Evolutionary conservation across 176 grass and related monocot genomes (phyloP).

Genomic region (Eremochloa ophiuroides): DNA sequence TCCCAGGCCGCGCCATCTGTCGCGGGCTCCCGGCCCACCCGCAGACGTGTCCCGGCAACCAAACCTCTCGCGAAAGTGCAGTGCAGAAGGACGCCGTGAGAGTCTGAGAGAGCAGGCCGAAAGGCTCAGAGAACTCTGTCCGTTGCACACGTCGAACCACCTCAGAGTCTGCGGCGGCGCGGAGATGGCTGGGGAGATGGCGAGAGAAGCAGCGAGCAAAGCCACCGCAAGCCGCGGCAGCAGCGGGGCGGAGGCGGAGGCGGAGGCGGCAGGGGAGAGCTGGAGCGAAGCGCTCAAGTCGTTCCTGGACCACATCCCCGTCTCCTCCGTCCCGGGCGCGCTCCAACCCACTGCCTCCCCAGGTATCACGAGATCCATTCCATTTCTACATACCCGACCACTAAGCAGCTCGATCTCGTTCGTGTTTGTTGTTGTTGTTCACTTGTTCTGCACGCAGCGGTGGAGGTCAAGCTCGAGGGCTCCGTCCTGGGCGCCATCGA

Average conservation of each 20-base stretch:
- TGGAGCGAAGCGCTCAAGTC: constrained; percentile 57
- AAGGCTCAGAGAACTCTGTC: background rate
- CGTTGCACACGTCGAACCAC: background rate
- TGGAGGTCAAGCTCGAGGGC: constrained; percentile 45
- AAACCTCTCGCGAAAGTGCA: background rate
- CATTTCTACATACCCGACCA: no score
- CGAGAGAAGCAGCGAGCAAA: background rate
- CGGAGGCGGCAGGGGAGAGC: constrained; percentile 9
- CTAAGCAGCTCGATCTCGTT: background rate
- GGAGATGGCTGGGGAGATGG: constrained; percentile 21
- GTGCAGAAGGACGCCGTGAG: background rate
- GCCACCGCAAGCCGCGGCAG: background rate
- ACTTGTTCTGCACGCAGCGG: constrained; percentile 22
- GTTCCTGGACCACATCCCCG: constrained; percentile 61
- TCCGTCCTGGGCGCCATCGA: constrained; percentile 33
- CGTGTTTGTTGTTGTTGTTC: no score
- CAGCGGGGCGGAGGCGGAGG: background rate
- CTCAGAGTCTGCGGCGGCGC: background rate
- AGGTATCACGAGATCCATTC: background rate
- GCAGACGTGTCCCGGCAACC: constrained; percentile 25
- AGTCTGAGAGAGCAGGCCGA: background rate
- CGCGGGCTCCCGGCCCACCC: background rate
- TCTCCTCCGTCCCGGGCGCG: constrained; percentile 37
- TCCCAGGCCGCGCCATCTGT: constrained; percentile 2
- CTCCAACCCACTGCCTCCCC: constrained; percentile 14